A percentile compares a stretch with the other conserved stretches of the same genome.
phyloP scores from a whole-genome alignment of 2,329 filamentous ascomycete species.

The Falciphora oryzae region DNA sequence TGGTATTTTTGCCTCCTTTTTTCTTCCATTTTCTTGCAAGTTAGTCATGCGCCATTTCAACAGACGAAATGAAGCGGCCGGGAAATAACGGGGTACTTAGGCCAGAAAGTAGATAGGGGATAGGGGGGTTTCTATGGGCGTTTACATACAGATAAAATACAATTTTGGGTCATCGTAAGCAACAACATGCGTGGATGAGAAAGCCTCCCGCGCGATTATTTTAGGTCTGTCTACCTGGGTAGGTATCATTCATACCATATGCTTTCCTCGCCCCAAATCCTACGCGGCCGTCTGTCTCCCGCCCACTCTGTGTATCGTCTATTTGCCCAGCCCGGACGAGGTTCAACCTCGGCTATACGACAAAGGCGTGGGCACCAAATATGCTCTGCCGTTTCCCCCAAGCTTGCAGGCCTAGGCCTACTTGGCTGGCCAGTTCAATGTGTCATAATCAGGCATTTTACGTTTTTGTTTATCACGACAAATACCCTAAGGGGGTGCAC shows the following conservation, averaged over 20 bases:
- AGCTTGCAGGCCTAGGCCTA: not conserved
- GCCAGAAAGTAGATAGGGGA: not conserved
- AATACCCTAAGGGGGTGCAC: not conserved
- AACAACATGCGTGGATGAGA: not conserved
- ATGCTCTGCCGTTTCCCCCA: not conserved
- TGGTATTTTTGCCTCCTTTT: slow-evolving; percentile 3
- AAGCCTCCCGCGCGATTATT: not conserved
- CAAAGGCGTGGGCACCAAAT: not conserved
- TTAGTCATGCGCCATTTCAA: not conserved
- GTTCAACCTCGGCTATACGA: not conserved
- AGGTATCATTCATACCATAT: not conserved
- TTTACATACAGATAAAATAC: not conserved
- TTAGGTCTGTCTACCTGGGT: not conserved
- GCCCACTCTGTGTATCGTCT: not conserved
- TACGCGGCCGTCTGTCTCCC: not conserved
- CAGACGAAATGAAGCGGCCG: not conserved
- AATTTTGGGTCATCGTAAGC: not conserved
- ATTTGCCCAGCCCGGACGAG: not conserved
- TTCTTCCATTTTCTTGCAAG: not conserved
- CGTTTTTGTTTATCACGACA: not conserved
- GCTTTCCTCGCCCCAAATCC: not conserved
- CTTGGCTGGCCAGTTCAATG: not conserved
- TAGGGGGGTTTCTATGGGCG: not conserved
- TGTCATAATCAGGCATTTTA: not conserved
- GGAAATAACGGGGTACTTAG: not conserved